A percentile compares a stretch with the other conserved stretches of the same genome.
Conservation (phyloP, 1,139 yeast genomes). For the Pichia sp. region DNA sequence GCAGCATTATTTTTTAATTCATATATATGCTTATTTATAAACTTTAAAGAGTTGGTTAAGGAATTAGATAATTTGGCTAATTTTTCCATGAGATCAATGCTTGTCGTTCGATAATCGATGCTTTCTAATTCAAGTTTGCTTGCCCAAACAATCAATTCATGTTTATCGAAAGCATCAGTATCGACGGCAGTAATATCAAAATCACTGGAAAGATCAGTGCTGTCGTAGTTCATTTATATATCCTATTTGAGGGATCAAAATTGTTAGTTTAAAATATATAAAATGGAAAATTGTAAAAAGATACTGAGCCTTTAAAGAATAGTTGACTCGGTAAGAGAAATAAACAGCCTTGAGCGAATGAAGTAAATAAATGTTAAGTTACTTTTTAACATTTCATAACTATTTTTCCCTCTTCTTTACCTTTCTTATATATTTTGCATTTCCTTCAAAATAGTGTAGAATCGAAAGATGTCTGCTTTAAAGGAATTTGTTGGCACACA, state of each 20-base stretch:
- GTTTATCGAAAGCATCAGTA: slow-evolving; percentile 14
- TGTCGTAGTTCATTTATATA: background rate
- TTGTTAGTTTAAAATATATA: too few relatives aligned
- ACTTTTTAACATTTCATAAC: too few relatives aligned
- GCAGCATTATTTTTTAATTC: slow-evolving; percentile 2
- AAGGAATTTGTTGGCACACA: slow-evolving; percentile 32
- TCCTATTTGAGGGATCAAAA: too few relatives aligned
- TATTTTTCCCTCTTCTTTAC: too few relatives aligned
- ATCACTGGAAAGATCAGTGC: slow-evolving; percentile 13
- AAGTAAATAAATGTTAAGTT: too few relatives aligned
- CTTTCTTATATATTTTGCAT: too few relatives aligned
- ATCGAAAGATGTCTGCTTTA: slow-evolving; percentile 10
- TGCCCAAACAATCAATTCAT: slow-evolving; percentile 38
- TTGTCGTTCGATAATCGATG: slow-evolving; percentile 34
- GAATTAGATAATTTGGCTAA: slow-evolving; percentile 14
- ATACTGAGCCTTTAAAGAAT: too few relatives aligned
- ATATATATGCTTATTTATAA: slow-evolving; percentile 5
- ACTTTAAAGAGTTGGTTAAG: slow-evolving; percentile 11
- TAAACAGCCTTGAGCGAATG: too few relatives aligned
- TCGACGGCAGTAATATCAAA: slow-evolving; percentile 7
- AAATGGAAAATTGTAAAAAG: background rate
- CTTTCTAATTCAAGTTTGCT: slow-evolving; percentile 40
- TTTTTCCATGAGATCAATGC: slow-evolving; percentile 26
- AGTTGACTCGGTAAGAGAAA: too few relatives aligned
- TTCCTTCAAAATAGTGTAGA: too few relatives aligned